phyloP scores from a whole-genome alignment of 164 flowering plant species.

The Liriodendron chinense region DNA sequence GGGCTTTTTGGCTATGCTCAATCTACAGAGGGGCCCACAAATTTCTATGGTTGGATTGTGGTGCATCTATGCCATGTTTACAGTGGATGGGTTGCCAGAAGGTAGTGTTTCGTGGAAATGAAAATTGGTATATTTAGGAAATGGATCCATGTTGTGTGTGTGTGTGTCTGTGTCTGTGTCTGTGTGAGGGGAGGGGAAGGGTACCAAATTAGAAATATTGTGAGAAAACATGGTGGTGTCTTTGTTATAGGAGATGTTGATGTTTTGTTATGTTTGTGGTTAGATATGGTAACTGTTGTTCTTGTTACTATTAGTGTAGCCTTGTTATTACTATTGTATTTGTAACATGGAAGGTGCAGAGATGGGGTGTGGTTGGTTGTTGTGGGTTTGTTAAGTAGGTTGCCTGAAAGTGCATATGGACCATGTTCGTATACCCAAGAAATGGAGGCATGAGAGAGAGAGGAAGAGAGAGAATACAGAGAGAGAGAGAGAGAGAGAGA shows the following conservation, averaged over 20 bases:
- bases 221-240: too few relatives aligned
- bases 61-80: neutral
- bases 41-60: too few relatives aligned
- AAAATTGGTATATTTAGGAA: neutral
- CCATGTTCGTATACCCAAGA: conserved; percentile 29
- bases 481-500: neutral
- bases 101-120: neutral
- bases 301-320: neutral
- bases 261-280: neutral
- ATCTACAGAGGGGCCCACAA: too few relatives aligned
- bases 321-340: conserved; percentile 7
- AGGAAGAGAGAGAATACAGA: conserved; percentile 1
- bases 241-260: too few relatives aligned
- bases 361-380: conserved; percentile 1
- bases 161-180: neutral
- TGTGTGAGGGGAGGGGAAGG: too few relatives aligned
- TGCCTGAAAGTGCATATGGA: conserved; percentile 36
- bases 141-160: neutral
- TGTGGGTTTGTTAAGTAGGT: conserved; percentile 16
- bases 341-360: conserved; percentile 24
- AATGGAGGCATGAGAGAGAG: conserved; percentile 10
- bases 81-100: neutral
- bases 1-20: too few relatives aligned
- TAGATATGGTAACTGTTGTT: neutral
- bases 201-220: too few relatives aligned